Conservation (phyloP, 2,329 filamentous ascomycete species). For the Fusarium anthophilum region DNA sequence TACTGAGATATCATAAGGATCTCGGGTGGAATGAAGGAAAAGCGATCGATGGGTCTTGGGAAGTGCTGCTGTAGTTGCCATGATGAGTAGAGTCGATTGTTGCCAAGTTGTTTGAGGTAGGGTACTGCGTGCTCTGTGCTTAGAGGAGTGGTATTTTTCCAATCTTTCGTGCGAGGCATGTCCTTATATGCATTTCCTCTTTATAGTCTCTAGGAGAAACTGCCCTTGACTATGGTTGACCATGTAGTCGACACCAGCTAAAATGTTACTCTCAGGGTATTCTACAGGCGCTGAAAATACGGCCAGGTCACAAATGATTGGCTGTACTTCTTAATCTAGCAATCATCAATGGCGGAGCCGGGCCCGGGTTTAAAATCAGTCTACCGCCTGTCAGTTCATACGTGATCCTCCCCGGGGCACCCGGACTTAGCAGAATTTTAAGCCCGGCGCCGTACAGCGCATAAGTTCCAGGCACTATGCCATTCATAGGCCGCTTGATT, state of each 20-base stretch:
- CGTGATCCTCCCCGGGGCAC: rapidly evolving
- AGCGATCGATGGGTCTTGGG: not conserved
- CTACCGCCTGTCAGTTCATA: rapidly evolving
- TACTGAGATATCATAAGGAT: not conserved
- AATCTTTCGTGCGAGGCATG: not conserved
- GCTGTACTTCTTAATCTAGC: too few relatives aligned
- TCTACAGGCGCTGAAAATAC: not conserved
- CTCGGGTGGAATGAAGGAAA: not conserved
- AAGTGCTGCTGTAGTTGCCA: not conserved
- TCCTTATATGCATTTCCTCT: not conserved
- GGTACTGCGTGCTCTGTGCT: not conserved
- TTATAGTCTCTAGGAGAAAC: not conserved
- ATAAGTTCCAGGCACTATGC: not conserved
- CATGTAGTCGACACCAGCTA: not conserved
- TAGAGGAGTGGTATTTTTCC: too few relatives aligned
- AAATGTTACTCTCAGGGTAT: not conserved
- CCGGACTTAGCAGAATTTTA: not conserved
- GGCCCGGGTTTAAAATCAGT: not conserved
- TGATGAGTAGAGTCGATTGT: not conserved
- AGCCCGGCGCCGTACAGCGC: not conserved
- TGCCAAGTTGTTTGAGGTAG: not conserved
- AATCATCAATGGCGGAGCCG: rapidly evolving
- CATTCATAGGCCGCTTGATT: not conserved
- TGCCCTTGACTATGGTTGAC: too few relatives aligned
- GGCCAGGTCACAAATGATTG: rapidly evolving